Percentiles rank a stretch among this genome's conserved stretches.
Evolutionary conservation across 2,329 filamentous ascomycete genomes (phyloP).

Genomic region (Ilyonectria mors-panacis): DNA sequence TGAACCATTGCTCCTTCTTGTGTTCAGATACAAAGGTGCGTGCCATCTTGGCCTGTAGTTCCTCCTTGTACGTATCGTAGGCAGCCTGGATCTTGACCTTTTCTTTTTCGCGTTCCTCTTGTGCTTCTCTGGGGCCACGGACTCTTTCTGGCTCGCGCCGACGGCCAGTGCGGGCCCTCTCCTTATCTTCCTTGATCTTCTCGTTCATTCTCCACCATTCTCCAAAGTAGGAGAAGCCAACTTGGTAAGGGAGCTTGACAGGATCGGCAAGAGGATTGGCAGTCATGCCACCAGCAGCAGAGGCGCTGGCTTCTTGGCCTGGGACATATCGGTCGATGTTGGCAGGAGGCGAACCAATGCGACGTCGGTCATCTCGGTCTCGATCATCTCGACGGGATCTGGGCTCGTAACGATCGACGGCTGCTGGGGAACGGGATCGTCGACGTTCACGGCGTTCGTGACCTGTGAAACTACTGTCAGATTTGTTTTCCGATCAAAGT

Average conservation of each 20-base stretch:
- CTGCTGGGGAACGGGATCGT: constrained; percentile 78
- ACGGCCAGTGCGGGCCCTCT: constrained; percentile 78
- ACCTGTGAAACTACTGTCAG: constrained; percentile 55
- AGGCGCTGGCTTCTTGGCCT: constrained; percentile 72
- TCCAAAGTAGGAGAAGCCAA: constrained; percentile 88
- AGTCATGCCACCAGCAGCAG: constrained; percentile 53
- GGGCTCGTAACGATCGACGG: constrained; percentile 84
- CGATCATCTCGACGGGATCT: constrained; percentile 78
- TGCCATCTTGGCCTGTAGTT: constrained; percentile 84
- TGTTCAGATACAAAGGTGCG: constrained; percentile 91
- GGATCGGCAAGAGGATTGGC: constrained; percentile 81
- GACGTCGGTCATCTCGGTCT: constrained; percentile 74
- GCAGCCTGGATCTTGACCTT: constrained; percentile 82
- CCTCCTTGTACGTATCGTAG: constrained; percentile 78
- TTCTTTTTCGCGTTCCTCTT: constrained; percentile 84
- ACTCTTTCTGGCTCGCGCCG: constrained; percentile 75
- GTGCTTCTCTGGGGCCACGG: constrained; percentile 74
- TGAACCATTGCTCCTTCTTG: constrained; percentile 98
- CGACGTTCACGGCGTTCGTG: constrained; percentile 74
- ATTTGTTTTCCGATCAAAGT: background rate
- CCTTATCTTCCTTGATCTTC: constrained; percentile 85
- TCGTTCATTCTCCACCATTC: constrained; percentile 91
- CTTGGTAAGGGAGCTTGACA: constrained; percentile 81
- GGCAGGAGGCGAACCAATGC: constrained; percentile 73
- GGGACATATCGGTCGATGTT: constrained; percentile 91